Base-by-base conservation (phyloP, 176 grass and related monocot species). In the Pontederia paniculata region DNA sequence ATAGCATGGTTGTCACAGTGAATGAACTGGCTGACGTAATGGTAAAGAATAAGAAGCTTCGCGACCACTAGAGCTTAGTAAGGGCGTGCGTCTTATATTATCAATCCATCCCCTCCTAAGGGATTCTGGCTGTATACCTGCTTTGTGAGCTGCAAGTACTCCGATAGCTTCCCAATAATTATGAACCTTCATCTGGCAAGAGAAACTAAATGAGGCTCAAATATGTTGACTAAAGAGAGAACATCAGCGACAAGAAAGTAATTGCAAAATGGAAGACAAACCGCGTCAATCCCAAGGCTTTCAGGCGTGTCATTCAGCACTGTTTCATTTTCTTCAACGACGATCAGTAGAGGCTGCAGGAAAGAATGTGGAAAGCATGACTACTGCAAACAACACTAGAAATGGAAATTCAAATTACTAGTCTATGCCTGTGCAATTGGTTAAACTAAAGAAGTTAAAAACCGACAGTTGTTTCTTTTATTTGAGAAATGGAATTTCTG, bases 121-220 rank as follows among this genome's bases (percentile, higher is more conserved):
- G 50, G 93, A 66, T 58, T 77, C 68, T 74, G 83, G 86, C 52
- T 91, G 73, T 45, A 98, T 54, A 46, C 86, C 93, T 54, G 86
- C 80, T 70, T 84, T 98, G 63, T 91, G 93, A 82, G 83, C 93
- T 55, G 80, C 86, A 20, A 98, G 52, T 49, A 98, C 75, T 52
- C 93, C 93, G 23, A 98, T 75, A 13, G 93, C 86, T 84, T 98
- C 93, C 93, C 93, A 91, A 56, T 98, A 91, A 67, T 91, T 98
- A 44, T 42, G 58, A 41, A 91, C 93, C 54, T 82, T 88, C 45
- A 82, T 56, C 93, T 98, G 69, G 28, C 42, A 53, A 45, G 70
- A 70, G 68, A 81, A 47, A 21, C 8, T 52, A 17, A 50, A 59
- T 12, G 9, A 74, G 55, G 9, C 23, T 65, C 20, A 62, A 15